A percentile compares a stretch with the other conserved stretches of the same genome.
Conservation (phyloP, 192 early-diverging fungal genomes). For the Coemansia nantahalensis region DNA sequence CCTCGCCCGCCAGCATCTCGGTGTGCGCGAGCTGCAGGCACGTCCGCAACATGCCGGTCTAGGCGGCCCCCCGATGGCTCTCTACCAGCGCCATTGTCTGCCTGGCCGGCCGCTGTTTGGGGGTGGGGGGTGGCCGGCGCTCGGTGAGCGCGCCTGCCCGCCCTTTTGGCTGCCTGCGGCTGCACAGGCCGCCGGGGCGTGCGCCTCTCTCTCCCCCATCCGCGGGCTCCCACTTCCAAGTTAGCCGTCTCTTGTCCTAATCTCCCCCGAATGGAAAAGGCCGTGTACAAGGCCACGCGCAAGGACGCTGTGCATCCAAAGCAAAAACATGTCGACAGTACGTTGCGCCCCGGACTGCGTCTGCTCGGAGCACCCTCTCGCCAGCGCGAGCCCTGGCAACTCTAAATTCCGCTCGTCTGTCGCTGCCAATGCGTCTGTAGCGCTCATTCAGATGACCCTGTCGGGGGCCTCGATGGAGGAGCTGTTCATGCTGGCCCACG, state of each 20-base stretch:
- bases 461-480: slow-evolving; percentile 50
- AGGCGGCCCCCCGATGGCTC: no score
- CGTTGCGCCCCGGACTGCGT: slow-evolving; percentile 10
- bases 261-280: slow-evolving; percentile 51
- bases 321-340: slow-evolving; percentile 57
- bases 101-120: no score
- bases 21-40: slow-evolving; percentile 45
- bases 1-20: slow-evolving; percentile 13
- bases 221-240: no score
- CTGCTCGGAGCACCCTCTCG: no score
- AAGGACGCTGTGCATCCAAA: slow-evolving; percentile 55
- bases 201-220: no score
- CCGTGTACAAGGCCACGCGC: slow-evolving; percentile 55
- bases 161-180: no score
- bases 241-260: no score
- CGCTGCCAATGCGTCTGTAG: slow-evolving; percentile 15
- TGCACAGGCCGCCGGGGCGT: no score
- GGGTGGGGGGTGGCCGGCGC: no score
- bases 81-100: no score
- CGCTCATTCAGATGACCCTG: slow-evolving; percentile 53
- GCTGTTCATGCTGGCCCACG: slow-evolving; percentile 51
- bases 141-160: no score
- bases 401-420: no score
- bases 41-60: slow-evolving; percentile 32
- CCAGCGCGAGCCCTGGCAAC: not conserved